A percentile compares a stretch with the other conserved stretches of the same genome.
Conservation (phyloP, 2,329 filamentous ascomycete genomes). For the Neocucurbitaria cava region DNA sequence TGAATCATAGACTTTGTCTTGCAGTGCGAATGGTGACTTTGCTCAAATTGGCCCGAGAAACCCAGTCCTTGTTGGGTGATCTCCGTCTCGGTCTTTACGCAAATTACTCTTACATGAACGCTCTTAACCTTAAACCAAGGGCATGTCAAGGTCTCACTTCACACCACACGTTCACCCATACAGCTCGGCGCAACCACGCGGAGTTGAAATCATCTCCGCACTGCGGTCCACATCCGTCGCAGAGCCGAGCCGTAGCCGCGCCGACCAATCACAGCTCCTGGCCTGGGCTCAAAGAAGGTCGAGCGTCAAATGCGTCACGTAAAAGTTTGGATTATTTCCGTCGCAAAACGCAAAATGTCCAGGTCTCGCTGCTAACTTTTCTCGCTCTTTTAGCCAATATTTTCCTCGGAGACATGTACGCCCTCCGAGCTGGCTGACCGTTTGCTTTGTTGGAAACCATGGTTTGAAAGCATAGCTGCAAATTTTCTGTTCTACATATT, state of each 20-base stretch:
- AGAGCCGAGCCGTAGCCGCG: neutral
- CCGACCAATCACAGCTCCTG: neutral
- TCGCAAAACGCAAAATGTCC: conserved; percentile 4
- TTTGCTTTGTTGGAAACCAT: neutral
- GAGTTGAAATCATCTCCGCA: neutral
- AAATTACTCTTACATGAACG: too few species aligned
- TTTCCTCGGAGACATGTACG: neutral
- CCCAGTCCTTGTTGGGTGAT: too few species aligned
- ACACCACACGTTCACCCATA: neutral
- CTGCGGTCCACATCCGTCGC: neutral
- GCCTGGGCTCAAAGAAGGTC: neutral
- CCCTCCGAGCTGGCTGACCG: neutral
- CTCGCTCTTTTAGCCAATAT: neutral
- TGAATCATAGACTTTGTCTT: neutral
- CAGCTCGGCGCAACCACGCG: neutral
- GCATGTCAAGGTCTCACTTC: neutral
- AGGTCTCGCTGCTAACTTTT: too few species aligned
- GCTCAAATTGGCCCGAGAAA: too few species aligned
- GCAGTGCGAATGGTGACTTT: too few species aligned
- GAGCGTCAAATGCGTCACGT: conserved; percentile 9
- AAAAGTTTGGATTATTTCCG: conserved; percentile 26
- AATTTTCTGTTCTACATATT: too few species aligned
- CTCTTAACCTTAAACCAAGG: too few species aligned
- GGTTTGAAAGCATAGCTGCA: too few species aligned
- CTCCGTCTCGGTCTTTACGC: too few species aligned